Base-by-base conservation (phyloP, 805 yeast species). In the Priceomyces carsonii region DNA sequence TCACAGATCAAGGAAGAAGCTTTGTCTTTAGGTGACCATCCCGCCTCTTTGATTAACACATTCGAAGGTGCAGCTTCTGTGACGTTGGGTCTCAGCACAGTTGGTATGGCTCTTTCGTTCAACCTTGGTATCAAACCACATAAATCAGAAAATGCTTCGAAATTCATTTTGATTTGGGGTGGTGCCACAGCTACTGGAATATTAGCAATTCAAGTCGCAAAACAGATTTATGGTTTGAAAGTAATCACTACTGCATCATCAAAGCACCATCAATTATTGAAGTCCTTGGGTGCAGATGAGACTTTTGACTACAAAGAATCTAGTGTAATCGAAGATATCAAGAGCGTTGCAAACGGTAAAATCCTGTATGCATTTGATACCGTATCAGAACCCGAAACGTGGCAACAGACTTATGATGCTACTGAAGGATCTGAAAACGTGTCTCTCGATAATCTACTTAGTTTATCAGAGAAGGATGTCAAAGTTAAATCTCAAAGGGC, bases 21-120 rank as follows among this genome's bases (percentile, higher is more conserved):
- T 33, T 33, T 51, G 7, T 40, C 57, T 2, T 57, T 52, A 5
- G 50, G 52, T 5, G 51, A 44, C 2, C 43, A 42, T 19, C 59
- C 69, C 23, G 45, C 61, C 15, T 76, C 74, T 8, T 45, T 50
- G 1, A 55, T 78, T 16, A 59, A 55, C 24, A 62, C 80, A 10
- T 80, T 67, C 47, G 88, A 82, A 61, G 84, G 72, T 42, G 87
- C 87, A 12, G 80, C 85, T 3, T 60, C 82, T 8, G 50, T 79
- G 23, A 75, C 82, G 20, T 61, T 79, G 33, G 71, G 80, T 12
- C 50, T 75, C 31, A 62, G 59, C 32, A 82, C 86, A 3, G 66
- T 74, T 12, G 77, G 71, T 19, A 48, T 51, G 38, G 59, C 69
- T 13, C 66, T 63, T 32, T 47, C 48, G 36, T 56, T 59, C 45